A percentile compares a stretch with the other conserved stretches of the same genome.
Conservation (phyloP, 2,329 filamentous ascomycete genomes). For the Botryotinia narcissicola region DNA sequence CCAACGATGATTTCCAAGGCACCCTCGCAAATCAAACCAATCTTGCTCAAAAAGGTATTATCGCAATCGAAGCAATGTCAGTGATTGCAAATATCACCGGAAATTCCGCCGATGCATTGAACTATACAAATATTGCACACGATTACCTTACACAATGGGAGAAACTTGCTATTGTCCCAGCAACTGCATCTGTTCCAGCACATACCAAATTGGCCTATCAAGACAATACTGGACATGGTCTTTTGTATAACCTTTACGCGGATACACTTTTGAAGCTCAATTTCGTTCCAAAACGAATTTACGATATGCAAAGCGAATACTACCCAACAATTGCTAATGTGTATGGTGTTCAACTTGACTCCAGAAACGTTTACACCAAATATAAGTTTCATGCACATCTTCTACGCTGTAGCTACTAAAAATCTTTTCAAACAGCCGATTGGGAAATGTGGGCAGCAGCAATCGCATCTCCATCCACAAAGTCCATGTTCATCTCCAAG, state of each 20-base stretch:
- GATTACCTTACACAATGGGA: constrained; percentile 74
- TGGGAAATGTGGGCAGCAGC: constrained; percentile 87
- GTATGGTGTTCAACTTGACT: constrained; percentile 81
- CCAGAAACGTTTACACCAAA: constrained; percentile 77
- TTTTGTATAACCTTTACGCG: constrained; percentile 78
- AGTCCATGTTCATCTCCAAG: constrained; percentile 63
- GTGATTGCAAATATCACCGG: constrained; percentile 63
- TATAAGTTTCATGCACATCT: constrained; percentile 40
- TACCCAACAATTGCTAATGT: constrained; percentile 69
- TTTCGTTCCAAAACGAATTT: constrained; percentile 71
- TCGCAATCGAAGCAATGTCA: constrained; percentile 79
- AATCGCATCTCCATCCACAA: constrained; percentile 60
- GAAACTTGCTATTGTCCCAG: constrained; percentile 64
- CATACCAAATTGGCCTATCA: constrained; percentile 81
- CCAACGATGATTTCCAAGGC: constrained; percentile 82
- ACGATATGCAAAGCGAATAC: constrained; percentile 73
- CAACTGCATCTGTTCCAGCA: constrained; percentile 47
- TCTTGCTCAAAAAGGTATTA: constrained; percentile 78
- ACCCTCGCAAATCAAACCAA: constrained; percentile 78
- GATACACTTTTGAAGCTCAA: constrained; percentile 77
- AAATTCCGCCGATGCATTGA: constrained; percentile 53
- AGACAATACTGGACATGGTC: constrained; percentile 48
- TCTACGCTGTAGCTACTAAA: neutral
- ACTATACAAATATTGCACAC: constrained; percentile 61
- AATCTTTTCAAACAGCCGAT: constrained; percentile 46